A percentile compares a stretch with the other conserved stretches of the same genome.
These are phyloP conservation scores for Laburnicola sp. DNA, from an alignment of 2,329 filamentous ascomycete genomes.

Conservation along the genomic window DNA sequence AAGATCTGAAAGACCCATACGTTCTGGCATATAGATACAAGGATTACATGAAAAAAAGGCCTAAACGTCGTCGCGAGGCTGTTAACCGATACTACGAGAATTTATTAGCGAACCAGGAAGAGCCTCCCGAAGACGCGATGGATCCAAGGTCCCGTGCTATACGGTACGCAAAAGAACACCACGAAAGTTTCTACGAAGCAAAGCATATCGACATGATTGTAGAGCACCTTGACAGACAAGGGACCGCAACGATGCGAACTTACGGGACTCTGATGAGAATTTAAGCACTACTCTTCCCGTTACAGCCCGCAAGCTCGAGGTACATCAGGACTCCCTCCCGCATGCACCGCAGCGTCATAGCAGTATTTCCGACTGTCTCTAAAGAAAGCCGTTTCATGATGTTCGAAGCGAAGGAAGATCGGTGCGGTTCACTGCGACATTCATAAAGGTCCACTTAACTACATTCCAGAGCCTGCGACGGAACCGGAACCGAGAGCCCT, in stretches of 20 bases:
- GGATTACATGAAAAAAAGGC: constrained; percentile 23
- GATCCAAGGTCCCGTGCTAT: constrained; percentile 25
- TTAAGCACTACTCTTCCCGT: too few relatives aligned
- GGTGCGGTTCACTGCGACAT: neutral
- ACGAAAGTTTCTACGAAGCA: constrained; percentile 27
- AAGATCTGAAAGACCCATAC: constrained; percentile 20
- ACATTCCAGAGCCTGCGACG: constrained; percentile 27
- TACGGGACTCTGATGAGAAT: neutral
- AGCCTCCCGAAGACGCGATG: constrained; percentile 18
- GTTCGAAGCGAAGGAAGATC: neutral
- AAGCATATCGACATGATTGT: constrained; percentile 23
- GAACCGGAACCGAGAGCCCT: constrained; percentile 19
- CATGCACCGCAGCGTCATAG: neutral
- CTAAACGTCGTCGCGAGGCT: constrained; percentile 12
- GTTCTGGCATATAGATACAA: constrained; percentile 26
- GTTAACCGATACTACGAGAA: constrained; percentile 26
- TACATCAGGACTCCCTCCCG: too few relatives aligned
- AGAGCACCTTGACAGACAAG: constrained; percentile 15
- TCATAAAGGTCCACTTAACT: constrained; percentile 8
- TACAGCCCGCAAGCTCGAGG: too few relatives aligned
- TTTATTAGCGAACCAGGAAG: constrained; percentile 27
- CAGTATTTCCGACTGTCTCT: neutral
- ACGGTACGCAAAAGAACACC: constrained; percentile 27
- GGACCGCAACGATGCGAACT: neutral
- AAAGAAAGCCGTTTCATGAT: neutral